Evolutionary conservation across 108 stramenopile genomes (phyloP), one percentile per base, ranked within the genome.

Genomic region (Thalassiosira profunda): DNA sequence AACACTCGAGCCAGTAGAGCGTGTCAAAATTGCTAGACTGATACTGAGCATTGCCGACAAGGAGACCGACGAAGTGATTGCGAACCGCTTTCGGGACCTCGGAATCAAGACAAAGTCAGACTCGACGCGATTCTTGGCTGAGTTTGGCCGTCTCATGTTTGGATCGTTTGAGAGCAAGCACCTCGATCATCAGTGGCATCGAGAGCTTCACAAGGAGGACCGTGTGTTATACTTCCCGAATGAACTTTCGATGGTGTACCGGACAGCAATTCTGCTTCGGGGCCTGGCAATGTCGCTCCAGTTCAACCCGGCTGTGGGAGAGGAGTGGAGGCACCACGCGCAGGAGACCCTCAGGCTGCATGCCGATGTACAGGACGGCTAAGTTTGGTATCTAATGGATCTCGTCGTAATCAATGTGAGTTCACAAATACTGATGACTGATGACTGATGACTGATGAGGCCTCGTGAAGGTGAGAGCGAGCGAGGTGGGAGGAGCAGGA

Each of bases 101-200:
- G 86, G 82, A 2, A 85, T 91, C 21, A 67, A 74, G 42, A 91
- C 90, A 9, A 78, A 78, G 45, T 81, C 86, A 58, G 79, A 91
- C 64, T 88, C 87, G 3, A 88, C 90, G 0, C 43, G 58, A 58
- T 91, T 88, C 20, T 56, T 91, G 37, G 79, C 87, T n/a, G 54
- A 83, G 9, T 91, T 91, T 67, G 85, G 81, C 6, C 33, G 79
- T 15, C 76, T 91, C 40, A 88, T 91, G 87, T 91, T 91, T 77
- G 87, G 85, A 26, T 46, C 58, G 24, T 79, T 91, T 57, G 40
- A 86, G 63, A 58, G 76, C 10, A 57, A 88, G 17, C 86, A 91
- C 37, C 45, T 91, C 62, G 67, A 84, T 30, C 76, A 74, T 12
- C 12, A 20, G 0, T 91, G 90, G 90, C 90, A 91, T 51, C 58